Evolutionary conservation across 169 alveolate species (phyloP).

Genomic region (Perkinsus olseni): DNA sequence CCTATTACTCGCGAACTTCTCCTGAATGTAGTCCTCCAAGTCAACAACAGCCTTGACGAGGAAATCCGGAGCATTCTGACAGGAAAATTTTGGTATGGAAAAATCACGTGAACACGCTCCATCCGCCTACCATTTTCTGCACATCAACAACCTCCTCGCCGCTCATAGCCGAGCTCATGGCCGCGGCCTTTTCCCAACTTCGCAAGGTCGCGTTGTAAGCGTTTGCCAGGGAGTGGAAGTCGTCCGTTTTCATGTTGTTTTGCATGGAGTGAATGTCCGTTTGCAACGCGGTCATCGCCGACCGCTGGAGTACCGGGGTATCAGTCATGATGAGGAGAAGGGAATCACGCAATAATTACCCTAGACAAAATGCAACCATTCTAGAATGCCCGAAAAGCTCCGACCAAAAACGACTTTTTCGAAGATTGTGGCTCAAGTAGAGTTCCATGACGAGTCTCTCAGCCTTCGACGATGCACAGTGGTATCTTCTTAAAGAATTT

Average conservation of each 20-base stretch:
- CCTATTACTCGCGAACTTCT: background rate
- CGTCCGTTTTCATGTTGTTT: constrained; percentile 34
- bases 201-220: constrained; percentile 10
- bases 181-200: background rate
- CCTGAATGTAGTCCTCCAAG: constrained; percentile 9
- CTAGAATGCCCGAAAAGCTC: too few relatives aligned
- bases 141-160: background rate
- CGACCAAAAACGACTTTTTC: too few relatives aligned
- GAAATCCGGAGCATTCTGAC: constrained; percentile 30
- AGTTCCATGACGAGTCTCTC: too few relatives aligned
- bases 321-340: background rate
- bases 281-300: constrained; percentile 22
- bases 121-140: background rate
- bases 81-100: too few relatives aligned
- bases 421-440: too few relatives aligned
- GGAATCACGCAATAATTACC: background rate
- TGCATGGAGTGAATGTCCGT: constrained; percentile 28
- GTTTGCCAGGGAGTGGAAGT: constrained; percentile 26
- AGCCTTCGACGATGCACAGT: too few relatives aligned
- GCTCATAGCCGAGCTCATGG: background rate
- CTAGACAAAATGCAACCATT: background rate
- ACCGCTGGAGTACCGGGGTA: background rate
- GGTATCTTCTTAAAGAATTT: too few relatives aligned
- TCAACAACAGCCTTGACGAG: constrained; percentile 29
- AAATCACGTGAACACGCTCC: background rate